Conservation (phyloP, 495 filamentous ascomycete species). For the Aspergillus incahuasiensis region DNA sequence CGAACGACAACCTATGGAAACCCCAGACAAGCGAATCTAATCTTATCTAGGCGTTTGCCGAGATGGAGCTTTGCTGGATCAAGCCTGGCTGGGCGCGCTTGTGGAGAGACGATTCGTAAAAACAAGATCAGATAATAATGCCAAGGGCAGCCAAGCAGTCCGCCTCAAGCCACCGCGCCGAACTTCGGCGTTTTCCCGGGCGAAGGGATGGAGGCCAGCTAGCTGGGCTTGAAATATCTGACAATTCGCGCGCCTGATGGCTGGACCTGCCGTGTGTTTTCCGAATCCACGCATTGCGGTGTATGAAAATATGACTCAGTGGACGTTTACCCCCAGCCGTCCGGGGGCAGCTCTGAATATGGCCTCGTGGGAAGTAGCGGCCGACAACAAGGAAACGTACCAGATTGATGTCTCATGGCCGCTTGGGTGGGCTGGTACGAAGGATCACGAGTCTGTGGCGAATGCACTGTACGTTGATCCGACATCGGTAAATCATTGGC, state of each 20-base stretch:
- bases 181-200: too few species aligned
- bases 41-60: neutral
- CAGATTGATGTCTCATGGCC: slow-evolving; percentile 23
- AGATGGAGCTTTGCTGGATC: neutral
- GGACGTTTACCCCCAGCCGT: slow-evolving; percentile 8
- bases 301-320: slow-evolving; percentile 9
- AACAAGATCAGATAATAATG: slow-evolving; percentile 20
- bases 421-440: slow-evolving; percentile 11
- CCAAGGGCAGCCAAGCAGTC: slow-evolving; percentile 13
- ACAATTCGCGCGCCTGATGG: neutral
- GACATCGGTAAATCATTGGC: too few species aligned
- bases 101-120: neutral
- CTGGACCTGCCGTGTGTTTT: neutral
- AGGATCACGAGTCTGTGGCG: neutral
- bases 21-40: neutral
- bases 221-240: neutral
- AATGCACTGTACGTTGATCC: slow-evolving; percentile 21
- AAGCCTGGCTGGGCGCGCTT: neutral
- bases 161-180: neutral
- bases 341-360: slow-evolving; percentile 10
- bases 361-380: slow-evolving; percentile 14
- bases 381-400: slow-evolving; percentile 8
- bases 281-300: too few species aligned
- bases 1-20: neutral
- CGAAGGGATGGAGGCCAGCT: neutral